Conservation (phyloP, 2,329 filamentous ascomycete genomes). For the Fusarium sp. region DNA sequence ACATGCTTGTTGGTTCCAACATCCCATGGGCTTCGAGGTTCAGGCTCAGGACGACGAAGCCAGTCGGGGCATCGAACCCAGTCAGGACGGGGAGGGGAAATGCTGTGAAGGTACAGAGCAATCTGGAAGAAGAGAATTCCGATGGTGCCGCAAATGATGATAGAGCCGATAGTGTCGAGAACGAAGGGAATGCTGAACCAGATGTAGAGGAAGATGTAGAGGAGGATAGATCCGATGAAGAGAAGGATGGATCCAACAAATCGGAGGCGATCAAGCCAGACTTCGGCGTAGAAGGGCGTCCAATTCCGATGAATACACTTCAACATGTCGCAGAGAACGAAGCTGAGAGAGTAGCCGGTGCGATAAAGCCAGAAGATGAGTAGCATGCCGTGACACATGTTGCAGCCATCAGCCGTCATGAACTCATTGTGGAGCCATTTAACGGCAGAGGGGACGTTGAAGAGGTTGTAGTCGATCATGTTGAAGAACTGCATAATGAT, state of each 20-base stretch:
- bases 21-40: background rate
- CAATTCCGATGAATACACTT: background rate
- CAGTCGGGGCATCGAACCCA: background rate
- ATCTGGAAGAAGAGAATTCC: background rate
- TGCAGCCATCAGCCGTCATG: conserved; percentile 5
- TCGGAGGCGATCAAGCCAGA: background rate
- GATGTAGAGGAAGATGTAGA: background rate
- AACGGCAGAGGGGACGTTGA: conserved; percentile 10
- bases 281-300: background rate
- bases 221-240: background rate
- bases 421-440: conserved; percentile 27
- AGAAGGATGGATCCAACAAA: background rate
- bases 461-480: conserved; percentile 16
- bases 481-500: conserved; percentile 17
- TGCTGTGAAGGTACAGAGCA: background rate
- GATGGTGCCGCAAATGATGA: background rate
- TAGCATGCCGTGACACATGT: conserved; percentile 19
- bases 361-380: conserved; percentile 28
- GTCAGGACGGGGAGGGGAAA: background rate
- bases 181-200: background rate
- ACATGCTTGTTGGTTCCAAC: background rate
- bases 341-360: background rate
- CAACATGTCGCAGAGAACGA: conserved; percentile 3
- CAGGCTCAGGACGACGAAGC: background rate
- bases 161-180: background rate